Percentiles rank a stretch among this genome's conserved stretches.
Evolutionary conservation across 768 basidiomycete species (phyloP).

Genomic region (Termitomyces sp.): DNA sequence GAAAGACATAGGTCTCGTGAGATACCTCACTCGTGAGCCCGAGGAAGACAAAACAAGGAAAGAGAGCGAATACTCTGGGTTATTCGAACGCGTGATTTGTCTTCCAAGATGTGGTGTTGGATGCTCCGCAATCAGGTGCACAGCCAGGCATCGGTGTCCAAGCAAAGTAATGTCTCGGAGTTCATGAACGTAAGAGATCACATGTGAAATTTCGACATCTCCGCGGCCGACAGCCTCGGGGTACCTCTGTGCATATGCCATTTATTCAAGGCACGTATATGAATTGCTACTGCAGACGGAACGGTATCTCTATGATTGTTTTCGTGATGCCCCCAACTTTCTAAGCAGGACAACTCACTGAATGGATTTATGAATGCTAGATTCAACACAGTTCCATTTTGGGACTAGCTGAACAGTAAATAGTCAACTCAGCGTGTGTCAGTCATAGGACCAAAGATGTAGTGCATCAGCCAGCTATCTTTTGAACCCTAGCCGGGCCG

Average conservation of each 20-base stretch:
- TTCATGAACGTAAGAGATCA: not conserved
- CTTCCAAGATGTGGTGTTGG: not conserved
- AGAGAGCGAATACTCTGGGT: not conserved
- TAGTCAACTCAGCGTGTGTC: not conserved
- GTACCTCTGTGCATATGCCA: too few relatives aligned
- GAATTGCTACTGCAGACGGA: too few relatives aligned
- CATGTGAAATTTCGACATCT: too few relatives aligned
- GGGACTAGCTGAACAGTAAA: not conserved
- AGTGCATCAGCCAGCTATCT: not conserved
- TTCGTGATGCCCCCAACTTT: too few relatives aligned
- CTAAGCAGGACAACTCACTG: too few relatives aligned
- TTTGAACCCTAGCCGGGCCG: not conserved
- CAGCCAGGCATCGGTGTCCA: not conserved
- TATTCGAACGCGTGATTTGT: not conserved
- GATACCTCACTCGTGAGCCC: too few relatives aligned
- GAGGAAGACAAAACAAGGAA: too few relatives aligned
- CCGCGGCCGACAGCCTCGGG: too few relatives aligned
- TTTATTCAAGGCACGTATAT: too few relatives aligned
- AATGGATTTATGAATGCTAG: not conserved
- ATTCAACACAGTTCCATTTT: not conserved
- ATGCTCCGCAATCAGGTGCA: not conserved
- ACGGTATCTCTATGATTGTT: too few relatives aligned
- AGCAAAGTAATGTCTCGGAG: not conserved
- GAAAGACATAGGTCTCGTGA: not conserved
- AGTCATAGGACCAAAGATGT: too few relatives aligned